Evolutionary conservation across 768 basidiomycete genomes (phyloP).

Genomic region (Clitopilus hobsonii): DNA sequence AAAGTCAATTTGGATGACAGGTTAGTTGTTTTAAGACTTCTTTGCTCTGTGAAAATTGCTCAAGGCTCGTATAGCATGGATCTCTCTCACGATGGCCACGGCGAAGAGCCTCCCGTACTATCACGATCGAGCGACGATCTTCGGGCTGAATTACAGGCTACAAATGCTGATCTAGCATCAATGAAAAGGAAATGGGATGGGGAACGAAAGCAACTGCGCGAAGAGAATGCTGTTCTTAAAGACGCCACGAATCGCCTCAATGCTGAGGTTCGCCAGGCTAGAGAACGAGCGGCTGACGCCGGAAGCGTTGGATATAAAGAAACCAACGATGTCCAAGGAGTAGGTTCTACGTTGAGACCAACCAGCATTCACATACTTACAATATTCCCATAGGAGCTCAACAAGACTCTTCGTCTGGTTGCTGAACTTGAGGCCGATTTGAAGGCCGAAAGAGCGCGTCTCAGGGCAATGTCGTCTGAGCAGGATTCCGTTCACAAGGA

Average conservation of each 20-base stretch:
- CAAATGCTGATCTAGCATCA: constrained; percentile 57
- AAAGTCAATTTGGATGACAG: constrained; percentile 51
- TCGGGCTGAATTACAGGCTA: constrained; percentile 50
- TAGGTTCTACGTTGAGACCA: constrained; percentile 23
- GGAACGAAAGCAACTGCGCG: constrained; percentile 59
- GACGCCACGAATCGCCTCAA: constrained; percentile 67
- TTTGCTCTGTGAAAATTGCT: too few relatives aligned
- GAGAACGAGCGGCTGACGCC: constrained; percentile 53
- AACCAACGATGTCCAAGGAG: constrained; percentile 50
- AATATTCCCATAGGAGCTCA: constrained; percentile 54
- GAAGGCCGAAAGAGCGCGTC: constrained; percentile 62
- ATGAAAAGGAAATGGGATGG: constrained; percentile 69
- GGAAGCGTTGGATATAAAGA: constrained; percentile 45
- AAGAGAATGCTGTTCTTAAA: constrained; percentile 70
- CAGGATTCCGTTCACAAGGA: constrained; percentile 61
- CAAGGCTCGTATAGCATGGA: background rate
- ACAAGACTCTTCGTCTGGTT: constrained; percentile 59
- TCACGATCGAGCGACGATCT: constrained; percentile 62
- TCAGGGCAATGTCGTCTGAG: constrained; percentile 60
- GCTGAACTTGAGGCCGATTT: constrained; percentile 68
- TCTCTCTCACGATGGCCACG: background rate
- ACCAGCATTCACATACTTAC: background rate
- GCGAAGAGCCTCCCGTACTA: background rate
- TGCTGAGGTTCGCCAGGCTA: constrained; percentile 50
- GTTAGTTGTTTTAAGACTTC: constrained; percentile 21